Evolutionary conservation across 1,284 basidiomycete species (phyloP).

Genomic region (Ustilago bromivora): DNA sequence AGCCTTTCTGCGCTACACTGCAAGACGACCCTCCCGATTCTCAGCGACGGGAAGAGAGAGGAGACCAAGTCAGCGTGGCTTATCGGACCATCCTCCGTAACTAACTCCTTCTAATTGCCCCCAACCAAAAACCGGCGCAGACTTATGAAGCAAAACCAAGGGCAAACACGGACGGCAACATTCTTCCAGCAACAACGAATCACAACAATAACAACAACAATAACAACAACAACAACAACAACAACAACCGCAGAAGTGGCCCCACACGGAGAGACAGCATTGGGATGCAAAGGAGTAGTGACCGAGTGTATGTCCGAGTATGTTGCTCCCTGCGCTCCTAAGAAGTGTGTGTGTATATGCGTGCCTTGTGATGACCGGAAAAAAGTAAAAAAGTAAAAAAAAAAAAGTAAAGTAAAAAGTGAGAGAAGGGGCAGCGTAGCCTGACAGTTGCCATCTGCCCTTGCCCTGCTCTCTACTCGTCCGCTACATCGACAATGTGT

Average conservation of each 20-base stretch:
- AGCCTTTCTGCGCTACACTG: conserved; percentile 1
- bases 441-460: background rate
- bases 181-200: background rate
- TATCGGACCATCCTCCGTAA: conserved; percentile 18
- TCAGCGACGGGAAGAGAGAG: background rate
- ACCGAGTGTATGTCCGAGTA: background rate
- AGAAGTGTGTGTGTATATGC: background rate
- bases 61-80: background rate
- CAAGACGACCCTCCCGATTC: conserved; percentile 7
- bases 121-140: background rate
- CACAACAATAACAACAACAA: too few species aligned
- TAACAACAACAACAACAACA: background rate
- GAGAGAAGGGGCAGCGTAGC: background rate
- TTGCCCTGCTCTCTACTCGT: background rate
- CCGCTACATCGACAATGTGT: background rate
- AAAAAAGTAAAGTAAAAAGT: too few species aligned
- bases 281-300: background rate
- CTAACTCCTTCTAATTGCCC: background rate
- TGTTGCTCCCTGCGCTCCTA: background rate
- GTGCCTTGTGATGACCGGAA: background rate
- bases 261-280: conserved; percentile 5
- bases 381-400: background rate
- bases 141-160: conserved; percentile 4
- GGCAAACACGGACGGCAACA: background rate
- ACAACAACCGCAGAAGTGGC: conserved; percentile 2